phyloP scores from a whole-genome alignment of 108 stramenopile genomes.

The Fragilaria radians region DNA sequence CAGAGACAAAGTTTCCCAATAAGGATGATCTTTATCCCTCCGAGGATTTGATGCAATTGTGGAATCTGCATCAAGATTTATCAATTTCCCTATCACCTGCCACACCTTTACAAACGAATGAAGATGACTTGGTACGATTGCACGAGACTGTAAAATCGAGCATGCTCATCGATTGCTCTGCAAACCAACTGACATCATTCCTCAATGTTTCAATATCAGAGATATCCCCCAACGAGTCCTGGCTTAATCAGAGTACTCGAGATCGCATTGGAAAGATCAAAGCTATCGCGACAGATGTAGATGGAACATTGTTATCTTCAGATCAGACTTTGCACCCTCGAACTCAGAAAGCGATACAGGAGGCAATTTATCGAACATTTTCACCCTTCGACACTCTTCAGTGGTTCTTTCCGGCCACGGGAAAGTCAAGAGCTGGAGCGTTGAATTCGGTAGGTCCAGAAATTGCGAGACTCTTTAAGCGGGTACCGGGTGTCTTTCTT shows the following conservation, averaged over 20 bases:
- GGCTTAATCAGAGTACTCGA: conserved; percentile 9
- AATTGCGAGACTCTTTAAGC: conserved; percentile 12
- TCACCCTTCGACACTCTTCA: conserved; percentile 14
- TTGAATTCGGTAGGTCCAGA: conserved; percentile 51
- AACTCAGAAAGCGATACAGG: conserved; percentile 42
- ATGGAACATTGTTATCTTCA: conserved; percentile 73
- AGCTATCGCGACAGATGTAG: conserved; percentile 85
- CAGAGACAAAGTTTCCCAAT: too few species aligned
- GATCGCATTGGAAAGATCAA: conserved; percentile 20
- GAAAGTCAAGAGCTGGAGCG: conserved; percentile 76
- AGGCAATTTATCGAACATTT: conserved; percentile 34
- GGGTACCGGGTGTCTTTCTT: conserved; percentile 48
- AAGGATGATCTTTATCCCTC: too few species aligned
- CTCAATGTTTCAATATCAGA: not conserved
- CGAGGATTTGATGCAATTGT: too few species aligned
- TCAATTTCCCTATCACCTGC: too few species aligned
- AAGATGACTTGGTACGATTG: too few species aligned
- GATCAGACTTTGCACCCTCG: conserved; percentile 59
- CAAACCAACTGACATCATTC: too few species aligned
- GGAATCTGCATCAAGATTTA: too few species aligned
- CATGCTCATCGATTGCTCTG: too few species aligned
- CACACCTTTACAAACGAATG: too few species aligned
- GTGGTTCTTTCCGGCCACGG: conserved; percentile 82
- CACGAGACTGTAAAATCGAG: too few species aligned
- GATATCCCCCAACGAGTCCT: not conserved